Evolutionary conservation across 2,329 filamentous ascomycete genomes (phyloP).

Genomic region (Mollisiaceae sp.): DNA sequence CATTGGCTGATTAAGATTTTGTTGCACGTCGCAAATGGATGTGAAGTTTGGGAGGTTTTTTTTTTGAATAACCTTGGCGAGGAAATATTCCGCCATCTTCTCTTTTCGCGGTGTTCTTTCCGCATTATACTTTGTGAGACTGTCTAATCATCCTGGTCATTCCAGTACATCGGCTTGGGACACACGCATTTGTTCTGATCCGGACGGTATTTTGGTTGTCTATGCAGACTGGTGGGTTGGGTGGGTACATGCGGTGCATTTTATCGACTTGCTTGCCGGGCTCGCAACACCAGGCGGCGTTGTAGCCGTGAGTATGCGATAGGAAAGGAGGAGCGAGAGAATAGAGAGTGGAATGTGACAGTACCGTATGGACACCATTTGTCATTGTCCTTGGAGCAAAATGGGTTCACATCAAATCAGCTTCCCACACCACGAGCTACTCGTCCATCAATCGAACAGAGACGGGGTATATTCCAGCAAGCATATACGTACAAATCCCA

Average conservation of each 20-base stretch:
- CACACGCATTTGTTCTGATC: constrained; percentile 11
- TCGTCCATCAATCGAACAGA: background rate
- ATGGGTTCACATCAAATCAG: background rate
- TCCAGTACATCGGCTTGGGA: constrained; percentile 9
- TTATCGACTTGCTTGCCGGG: background rate
- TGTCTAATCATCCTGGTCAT: constrained; percentile 6
- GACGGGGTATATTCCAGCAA: constrained; percentile 9
- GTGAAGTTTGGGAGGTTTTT: no score
- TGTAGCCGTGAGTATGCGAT: constrained; percentile 14
- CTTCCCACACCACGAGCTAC: no score
- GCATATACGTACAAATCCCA: background rate
- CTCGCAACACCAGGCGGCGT: constrained; percentile 6
- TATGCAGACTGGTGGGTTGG: constrained; percentile 6
- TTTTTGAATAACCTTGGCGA: no score
- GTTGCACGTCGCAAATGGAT: no score
- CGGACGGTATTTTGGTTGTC: constrained; percentile 12
- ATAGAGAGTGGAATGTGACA: no score
- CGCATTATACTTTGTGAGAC: constrained; percentile 1
- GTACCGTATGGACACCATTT: constrained; percentile 11
- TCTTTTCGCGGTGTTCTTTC: no score
- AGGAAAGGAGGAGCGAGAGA: background rate
- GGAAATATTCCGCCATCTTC: no score
- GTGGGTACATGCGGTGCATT: constrained; percentile 5
- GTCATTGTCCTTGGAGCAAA: background rate
- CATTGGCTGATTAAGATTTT: no score